Conservation (phyloP, 2,329 filamentous ascomycete species). For the Spiromastix sp. region DNA sequence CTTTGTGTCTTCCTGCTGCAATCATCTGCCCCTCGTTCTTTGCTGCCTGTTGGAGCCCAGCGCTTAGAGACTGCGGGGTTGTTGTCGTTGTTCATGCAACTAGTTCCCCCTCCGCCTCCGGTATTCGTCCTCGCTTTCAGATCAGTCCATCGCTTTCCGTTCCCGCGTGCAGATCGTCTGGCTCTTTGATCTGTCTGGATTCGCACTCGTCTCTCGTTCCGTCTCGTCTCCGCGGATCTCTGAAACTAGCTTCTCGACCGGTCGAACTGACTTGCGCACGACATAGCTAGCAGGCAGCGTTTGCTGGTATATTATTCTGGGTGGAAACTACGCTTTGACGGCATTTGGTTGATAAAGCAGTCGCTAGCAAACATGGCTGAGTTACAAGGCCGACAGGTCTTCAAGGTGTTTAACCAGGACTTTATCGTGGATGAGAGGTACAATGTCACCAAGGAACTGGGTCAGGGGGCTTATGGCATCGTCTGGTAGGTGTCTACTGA, state of each 20-base stretch:
- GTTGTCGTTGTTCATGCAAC: not conserved
- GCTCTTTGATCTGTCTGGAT: no score
- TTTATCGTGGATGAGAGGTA: constrained; percentile 98
- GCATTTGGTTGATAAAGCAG: no score
- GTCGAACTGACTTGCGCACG: no score
- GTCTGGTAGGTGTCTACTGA: constrained; percentile 69
- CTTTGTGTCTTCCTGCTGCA: not conserved
- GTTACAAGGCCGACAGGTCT: constrained; percentile 70
- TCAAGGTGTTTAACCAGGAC: constrained; percentile 99
- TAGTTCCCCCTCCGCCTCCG: not conserved
- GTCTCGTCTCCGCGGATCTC: no score
- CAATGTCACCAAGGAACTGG: constrained; percentile 96
- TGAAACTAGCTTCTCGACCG: no score
- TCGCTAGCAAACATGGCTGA: constrained; percentile 49
- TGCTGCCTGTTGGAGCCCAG: no score
- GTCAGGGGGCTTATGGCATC: constrained; percentile 96
- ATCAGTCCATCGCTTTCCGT: no score
- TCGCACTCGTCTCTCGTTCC: no score
- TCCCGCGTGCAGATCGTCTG: no score
- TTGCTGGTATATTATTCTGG: no score
- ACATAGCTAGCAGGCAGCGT: no score
- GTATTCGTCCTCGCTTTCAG: not conserved
- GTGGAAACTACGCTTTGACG: no score
- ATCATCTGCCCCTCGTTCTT: not conserved
- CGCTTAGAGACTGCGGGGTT: not conserved